Evolutionary conservation across 129 eudicot genomes (phyloP).

Genomic region (Arctium lappa): DNA sequence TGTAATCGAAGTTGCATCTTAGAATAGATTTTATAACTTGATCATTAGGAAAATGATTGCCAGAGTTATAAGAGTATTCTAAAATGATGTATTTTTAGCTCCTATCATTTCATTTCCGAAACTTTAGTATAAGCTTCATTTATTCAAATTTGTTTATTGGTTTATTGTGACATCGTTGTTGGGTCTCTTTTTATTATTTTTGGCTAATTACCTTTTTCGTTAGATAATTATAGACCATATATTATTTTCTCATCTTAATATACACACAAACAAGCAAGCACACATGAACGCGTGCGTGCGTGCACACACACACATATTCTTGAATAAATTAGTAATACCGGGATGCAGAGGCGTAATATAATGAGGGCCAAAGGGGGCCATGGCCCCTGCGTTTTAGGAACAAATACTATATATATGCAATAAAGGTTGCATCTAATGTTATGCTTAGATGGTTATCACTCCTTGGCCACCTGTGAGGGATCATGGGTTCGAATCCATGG

Average conservation of each 20-base stretch:
- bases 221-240: not conserved
- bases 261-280: not conserved
- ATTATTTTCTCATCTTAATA: not conserved
- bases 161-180: not conserved
- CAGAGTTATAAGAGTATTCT: not conserved
- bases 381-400: too few species aligned
- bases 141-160: not conserved
- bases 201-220: not conserved
- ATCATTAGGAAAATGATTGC: not conserved
- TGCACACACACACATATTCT: too few species aligned
- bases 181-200: not conserved
- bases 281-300: too few species aligned
- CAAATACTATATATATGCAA: too few species aligned
- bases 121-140: not conserved
- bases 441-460: too few species aligned
- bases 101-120: not conserved
- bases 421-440: too few species aligned
- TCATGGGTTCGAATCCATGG: too few species aligned
- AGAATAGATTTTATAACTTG: not conserved
- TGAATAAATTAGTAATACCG: too few species aligned
- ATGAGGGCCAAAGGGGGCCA: too few species aligned
- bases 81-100: not conserved
- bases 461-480: too few species aligned
- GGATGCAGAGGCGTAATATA: too few species aligned
- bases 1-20: not conserved